Percentiles rank a stretch among this genome's conserved stretches.
Conservation (phyloP, 2,329 filamentous ascomycete species). For the Hypoxylon sp. region DNA sequence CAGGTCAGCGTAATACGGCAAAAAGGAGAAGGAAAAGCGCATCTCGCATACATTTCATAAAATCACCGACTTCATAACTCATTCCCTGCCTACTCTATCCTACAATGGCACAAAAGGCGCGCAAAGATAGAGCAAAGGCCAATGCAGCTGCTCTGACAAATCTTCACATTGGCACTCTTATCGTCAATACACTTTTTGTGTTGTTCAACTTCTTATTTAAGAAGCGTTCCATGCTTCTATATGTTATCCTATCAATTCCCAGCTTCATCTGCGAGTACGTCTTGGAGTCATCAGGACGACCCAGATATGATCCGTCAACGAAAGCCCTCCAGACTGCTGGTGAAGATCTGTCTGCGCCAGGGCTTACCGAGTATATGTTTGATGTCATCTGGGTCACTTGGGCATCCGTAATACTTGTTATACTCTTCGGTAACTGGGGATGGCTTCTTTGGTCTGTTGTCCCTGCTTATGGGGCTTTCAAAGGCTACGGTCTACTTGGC, state of each 20-base stretch:
- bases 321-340: slow-evolving; percentile 80
- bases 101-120: slow-evolving; percentile 73
- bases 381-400: slow-evolving; percentile 97
- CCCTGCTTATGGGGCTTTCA: slow-evolving; percentile 69
- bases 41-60: background rate
- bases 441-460: slow-evolving; percentile 70
- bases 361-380: slow-evolving; percentile 98
- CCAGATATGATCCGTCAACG: slow-evolving; percentile 75
- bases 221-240: slow-evolving; percentile 76
- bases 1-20: background rate
- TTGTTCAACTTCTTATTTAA: slow-evolving; percentile 77
- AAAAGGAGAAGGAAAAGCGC: background rate
- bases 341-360: slow-evolving; percentile 88
- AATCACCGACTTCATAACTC: background rate
- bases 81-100: background rate
- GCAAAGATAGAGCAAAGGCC: slow-evolving; percentile 78
- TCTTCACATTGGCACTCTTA: slow-evolving; percentile 82
- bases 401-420: slow-evolving; percentile 79
- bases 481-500: slow-evolving; percentile 68
- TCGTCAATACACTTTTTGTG: slow-evolving; percentile 82
- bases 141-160: slow-evolving; percentile 84
- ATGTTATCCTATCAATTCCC: slow-evolving; percentile 80
- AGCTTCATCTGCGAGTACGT: slow-evolving; percentile 85
- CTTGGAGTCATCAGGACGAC: slow-evolving; percentile 87
- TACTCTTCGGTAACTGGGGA: slow-evolving; percentile 84